Conservation (phyloP, 192 early-diverging fungal species). For the Umbelopsis vinacea region DNA sequence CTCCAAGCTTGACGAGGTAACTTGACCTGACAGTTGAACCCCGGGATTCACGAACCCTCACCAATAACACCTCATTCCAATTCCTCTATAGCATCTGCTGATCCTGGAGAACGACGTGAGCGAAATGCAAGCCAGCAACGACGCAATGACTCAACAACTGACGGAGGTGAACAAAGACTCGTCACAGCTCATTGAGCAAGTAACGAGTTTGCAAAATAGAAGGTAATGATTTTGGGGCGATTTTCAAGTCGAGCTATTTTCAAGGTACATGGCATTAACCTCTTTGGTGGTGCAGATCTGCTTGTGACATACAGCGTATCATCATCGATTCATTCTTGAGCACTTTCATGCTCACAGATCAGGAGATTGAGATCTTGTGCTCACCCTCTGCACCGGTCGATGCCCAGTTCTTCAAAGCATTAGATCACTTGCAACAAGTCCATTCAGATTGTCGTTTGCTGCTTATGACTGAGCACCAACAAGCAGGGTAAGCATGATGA, state of each 20-base stretch:
- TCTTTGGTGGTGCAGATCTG: conserved; percentile 44
- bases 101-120: conserved; percentile 63
- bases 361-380: conserved; percentile 64
- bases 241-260: background rate
- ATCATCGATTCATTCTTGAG: conserved; percentile 70
- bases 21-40: background rate
- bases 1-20: conserved; percentile 56
- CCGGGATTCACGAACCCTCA: conserved; percentile 14
- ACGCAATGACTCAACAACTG: conserved; percentile 64
- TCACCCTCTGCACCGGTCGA: conserved; percentile 55
- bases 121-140: conserved; percentile 59
- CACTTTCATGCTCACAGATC: conserved; percentile 72
- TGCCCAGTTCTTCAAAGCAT: conserved; percentile 70
- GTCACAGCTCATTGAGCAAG: conserved; percentile 65
- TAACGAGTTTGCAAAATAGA: conserved; percentile 61
- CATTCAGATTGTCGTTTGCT: conserved; percentile 73
- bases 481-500: conserved; percentile 61
- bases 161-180: conserved; percentile 61
- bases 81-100: conserved; percentile 52
- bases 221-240: conserved; percentile 50
- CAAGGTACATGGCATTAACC: background rate
- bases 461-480: conserved; percentile 75
- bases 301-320: conserved; percentile 55
- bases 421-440: conserved; percentile 70
- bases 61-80: background rate